These are phyloP conservation scores for Microbotryomycetes sp. DNA, from an alignment of 1,284 basidiomycete species.

Conservation along the genomic window DNA sequence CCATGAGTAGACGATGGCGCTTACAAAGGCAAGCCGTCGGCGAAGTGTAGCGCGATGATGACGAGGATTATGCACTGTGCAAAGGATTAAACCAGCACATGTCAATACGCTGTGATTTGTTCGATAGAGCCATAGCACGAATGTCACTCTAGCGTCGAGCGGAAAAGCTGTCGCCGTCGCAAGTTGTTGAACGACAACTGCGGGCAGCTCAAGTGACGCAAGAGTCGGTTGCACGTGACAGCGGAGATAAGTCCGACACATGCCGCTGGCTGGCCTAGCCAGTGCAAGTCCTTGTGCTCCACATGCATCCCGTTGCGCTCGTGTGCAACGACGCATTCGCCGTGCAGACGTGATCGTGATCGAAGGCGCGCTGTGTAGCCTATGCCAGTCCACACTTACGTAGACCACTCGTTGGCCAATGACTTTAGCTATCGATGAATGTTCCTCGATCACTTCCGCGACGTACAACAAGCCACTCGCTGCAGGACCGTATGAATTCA, in stretches of 20 bases:
- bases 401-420: conserved; percentile 76
- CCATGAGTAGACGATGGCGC: conserved; percentile 1
- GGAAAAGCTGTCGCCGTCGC: no score
- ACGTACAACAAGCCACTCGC: conserved; percentile 77
- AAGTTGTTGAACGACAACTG: no score
- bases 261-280: background rate
- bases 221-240: background rate
- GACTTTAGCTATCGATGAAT: conserved; percentile 68
- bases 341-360: no score
- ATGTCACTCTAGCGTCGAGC: background rate
- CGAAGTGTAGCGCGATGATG: conserved; percentile 67
- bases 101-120: no score
- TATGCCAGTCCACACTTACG: no score
- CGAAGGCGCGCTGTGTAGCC: no score
- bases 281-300: no score
- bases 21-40: conserved; percentile 67
- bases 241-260: background rate
- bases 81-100: no score
- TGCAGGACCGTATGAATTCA: conserved; percentile 39
- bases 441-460: conserved; percentile 90
- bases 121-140: background rate
- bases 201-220: no score
- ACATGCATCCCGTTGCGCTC: no score
- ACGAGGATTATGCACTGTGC: conserved; percentile 64
- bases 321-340: no score